These are phyloP conservation scores for Mucor ambiguus DNA, from an alignment of 371 early-diverging fungal genomes.

Conservation along the genomic window DNA sequence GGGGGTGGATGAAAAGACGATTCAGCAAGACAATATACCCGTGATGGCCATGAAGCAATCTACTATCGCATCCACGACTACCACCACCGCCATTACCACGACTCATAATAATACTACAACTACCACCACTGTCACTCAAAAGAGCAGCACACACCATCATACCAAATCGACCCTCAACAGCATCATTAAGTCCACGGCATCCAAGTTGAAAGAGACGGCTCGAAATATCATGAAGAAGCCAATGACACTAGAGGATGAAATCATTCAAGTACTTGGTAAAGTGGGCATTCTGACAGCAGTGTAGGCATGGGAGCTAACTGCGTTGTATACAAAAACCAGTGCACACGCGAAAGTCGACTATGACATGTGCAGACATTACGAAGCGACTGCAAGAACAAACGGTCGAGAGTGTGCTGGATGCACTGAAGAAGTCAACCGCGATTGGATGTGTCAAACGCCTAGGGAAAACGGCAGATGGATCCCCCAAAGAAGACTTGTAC, in stretches of 20 bases:
- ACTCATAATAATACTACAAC: no score
- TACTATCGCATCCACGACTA: not conserved
- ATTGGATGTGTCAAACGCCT: slow-evolving; percentile 49
- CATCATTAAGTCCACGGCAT: not conserved
- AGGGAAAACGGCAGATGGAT: slow-evolving; percentile 58
- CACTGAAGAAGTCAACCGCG: slow-evolving; percentile 2
- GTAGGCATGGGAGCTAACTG: not conserved
- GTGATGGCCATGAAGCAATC: not conserved
- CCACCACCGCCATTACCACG: not conserved
- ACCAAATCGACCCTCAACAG: not conserved
- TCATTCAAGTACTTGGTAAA: slow-evolving; percentile 27
- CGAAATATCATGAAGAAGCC: slow-evolving; percentile 6
- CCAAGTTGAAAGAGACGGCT: not conserved
- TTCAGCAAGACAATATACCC: not conserved
- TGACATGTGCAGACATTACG: slow-evolving; percentile 23
- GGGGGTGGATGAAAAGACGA: not conserved
- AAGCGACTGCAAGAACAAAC: slow-evolving; percentile 7
- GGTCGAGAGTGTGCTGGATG: not conserved
- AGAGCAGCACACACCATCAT: not conserved
- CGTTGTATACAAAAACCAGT: slow-evolving; percentile 8
- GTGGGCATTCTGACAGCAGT: not conserved
- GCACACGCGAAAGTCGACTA: slow-evolving; percentile 28
- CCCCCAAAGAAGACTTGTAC: slow-evolving; percentile 54
- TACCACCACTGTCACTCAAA: not conserved
- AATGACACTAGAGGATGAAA: slow-evolving; percentile 15